Evolutionary conservation across 306 rosid genomes (phyloP), one percentile per base, ranked within the genome.

Genomic region (Prunus dulcis): DNA sequence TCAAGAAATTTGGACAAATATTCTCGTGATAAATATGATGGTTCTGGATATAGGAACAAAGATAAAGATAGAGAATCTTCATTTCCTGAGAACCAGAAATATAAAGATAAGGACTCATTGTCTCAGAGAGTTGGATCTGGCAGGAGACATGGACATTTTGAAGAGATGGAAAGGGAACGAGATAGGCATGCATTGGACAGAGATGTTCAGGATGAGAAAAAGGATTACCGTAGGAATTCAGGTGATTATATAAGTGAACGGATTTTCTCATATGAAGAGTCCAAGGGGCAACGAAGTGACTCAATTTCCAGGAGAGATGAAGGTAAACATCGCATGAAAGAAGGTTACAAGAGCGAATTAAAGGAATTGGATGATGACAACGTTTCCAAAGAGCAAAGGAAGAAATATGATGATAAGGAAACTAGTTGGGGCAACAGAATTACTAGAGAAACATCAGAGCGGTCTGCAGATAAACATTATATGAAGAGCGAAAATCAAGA

Each of bases 1-100:
- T 68, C 38, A 2, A 88, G 83, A 45, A 47, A 84, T 45, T 56
- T 23, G 49, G 92, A 89, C 47, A 92, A 83, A 79, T 76, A 80
- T 82, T 84, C 90, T 22, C 91, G 74, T 64, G 97, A 87, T 82
- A 89, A 82, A 80, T 84, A 87, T 87, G 95, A 87, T 77, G 79
- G 84, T 77, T 76, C 82, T 66, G 86, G 84, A 73, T 79, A 65
- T 79, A 87, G 83, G 82, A 88, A 70, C 89, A 87, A 84, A 82
- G 96, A 91, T 15, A 85, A 76, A 80, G 75, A 88, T 12, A 72
- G 56, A 20, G 55, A 25, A 72, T 43, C 67, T 43, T 57, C 47
- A 10, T 72, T 41, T 41, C 17, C 43, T 5, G 53, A 70, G 46
- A 9, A 72, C 73, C 79, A 79, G 72, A 88, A 78, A 77, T 79